Evolutionary conservation across 2,329 filamentous ascomycete species (phyloP).

Genomic region (Alternaria alternata): DNA sequence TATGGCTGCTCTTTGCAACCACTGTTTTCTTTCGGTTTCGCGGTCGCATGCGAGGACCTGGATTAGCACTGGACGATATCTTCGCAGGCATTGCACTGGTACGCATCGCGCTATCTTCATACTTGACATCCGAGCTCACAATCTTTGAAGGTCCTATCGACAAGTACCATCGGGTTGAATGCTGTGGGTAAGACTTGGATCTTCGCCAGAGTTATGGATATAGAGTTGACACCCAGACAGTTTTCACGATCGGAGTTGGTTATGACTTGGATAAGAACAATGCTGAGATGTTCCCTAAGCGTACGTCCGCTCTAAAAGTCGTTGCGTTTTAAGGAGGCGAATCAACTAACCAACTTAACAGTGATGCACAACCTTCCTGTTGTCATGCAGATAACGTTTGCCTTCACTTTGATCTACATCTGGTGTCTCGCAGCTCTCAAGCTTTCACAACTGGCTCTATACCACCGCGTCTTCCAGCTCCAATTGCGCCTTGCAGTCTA

Average conservation of each 20-base stretch:
- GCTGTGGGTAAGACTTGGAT: constrained; percentile 16
- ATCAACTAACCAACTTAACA: background rate
- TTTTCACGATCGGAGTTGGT: constrained; percentile 31
- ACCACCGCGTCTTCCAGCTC: constrained; percentile 25
- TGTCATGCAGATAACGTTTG: constrained; percentile 34
- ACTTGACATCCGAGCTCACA: background rate
- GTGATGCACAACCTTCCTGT: constrained; percentile 28
- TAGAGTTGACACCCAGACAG: background rate
- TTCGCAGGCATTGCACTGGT: constrained; percentile 27
- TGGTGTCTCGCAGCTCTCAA: constrained; percentile 31
- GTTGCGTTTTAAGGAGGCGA: background rate
- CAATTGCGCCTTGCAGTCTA: constrained; percentile 26
- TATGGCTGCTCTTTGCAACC: constrained; percentile 27
- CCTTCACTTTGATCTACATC: constrained; percentile 33
- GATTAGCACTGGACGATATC: constrained; percentile 28
- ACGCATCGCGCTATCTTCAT: background rate
- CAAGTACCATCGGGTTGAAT: constrained; percentile 30
- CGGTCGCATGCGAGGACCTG: constrained; percentile 27
- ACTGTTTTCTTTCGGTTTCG: constrained; percentile 22
- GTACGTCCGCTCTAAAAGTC: constrained; percentile 11
- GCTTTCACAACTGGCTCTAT: constrained; percentile 31
- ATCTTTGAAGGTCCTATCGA: constrained; percentile 17
- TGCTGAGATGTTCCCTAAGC: constrained; percentile 19
- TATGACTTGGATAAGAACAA: constrained; percentile 21
- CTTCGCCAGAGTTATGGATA: background rate